Evolutionary conservation across 441 rosid species (phyloP).

Genomic region (Metrosideros polymorpha): DNA sequence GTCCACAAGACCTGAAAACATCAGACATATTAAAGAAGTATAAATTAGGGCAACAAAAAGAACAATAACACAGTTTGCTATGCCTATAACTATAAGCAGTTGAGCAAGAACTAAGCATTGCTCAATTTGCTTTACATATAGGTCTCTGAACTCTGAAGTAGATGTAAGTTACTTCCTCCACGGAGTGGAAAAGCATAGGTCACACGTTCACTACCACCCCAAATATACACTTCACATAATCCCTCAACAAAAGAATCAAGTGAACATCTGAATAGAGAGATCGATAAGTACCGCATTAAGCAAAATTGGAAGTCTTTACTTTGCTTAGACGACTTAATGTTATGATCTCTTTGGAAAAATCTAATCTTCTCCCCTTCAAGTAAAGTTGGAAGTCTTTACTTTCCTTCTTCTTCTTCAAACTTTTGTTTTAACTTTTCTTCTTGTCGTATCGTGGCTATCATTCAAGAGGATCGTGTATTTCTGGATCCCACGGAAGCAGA

Average conservation of each 20-base stretch:
- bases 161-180: background rate
- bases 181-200: background rate
- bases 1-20: slow-evolving; percentile 86
- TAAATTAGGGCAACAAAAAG: background rate
- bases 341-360: background rate
- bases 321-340: background rate
- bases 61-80: background rate
- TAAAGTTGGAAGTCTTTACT: background rate
- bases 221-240: background rate
- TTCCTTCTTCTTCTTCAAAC: background rate
- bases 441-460: background rate
- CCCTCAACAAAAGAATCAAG: background rate
- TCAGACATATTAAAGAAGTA: background rate
- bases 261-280: background rate
- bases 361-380: background rate
- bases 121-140: background rate
- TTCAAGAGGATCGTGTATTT: slow-evolving; percentile 86
- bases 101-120: background rate
- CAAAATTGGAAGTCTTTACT: no score
- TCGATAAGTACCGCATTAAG: slow-evolving; percentile 65
- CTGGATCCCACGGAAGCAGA: slow-evolving; percentile 53
- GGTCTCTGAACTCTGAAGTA: background rate
- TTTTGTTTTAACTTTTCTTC: no score
- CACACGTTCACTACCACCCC: background rate
- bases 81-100: background rate